phyloP scores from a whole-genome alignment of 2,329 filamentous ascomycete species.

The Fusarium marasasianum region DNA sequence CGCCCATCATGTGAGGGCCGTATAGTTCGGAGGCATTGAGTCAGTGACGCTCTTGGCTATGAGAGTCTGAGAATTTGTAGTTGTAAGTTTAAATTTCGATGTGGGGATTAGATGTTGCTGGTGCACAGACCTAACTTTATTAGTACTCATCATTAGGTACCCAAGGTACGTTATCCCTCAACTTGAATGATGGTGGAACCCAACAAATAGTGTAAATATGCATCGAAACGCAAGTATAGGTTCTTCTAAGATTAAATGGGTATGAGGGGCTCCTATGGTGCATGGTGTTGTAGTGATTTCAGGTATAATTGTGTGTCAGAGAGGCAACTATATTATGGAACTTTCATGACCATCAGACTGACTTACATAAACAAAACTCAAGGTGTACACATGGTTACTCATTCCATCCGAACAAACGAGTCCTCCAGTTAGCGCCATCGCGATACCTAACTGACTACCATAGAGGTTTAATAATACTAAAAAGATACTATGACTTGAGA shows the following conservation, averaged over 20 bases:
- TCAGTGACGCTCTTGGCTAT: neutral
- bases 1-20: slow-evolving; percentile 47
- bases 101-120: neutral
- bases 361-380: neutral
- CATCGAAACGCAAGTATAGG: neutral
- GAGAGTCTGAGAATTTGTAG: neutral
- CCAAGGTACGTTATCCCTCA: neutral
- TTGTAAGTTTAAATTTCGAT: slow-evolving; percentile 11
- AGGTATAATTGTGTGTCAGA: neutral
- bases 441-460: neutral
- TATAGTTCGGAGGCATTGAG: slow-evolving; percentile 27
- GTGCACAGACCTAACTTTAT: neutral
- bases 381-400: neutral
- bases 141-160: neutral
- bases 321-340: neutral
- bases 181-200: neutral
- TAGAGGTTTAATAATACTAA: neutral
- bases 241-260: no score
- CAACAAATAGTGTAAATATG: neutral
- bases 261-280: neutral
- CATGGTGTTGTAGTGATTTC: neutral
- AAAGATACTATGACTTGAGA: neutral
- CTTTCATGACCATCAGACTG: neutral
- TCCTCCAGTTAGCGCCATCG: neutral
- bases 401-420: neutral